Percentiles rank a stretch among this genome's conserved stretches.
Evolutionary conservation across 257 asterid genomes (phyloP).

Genomic region (Lantana camara): DNA sequence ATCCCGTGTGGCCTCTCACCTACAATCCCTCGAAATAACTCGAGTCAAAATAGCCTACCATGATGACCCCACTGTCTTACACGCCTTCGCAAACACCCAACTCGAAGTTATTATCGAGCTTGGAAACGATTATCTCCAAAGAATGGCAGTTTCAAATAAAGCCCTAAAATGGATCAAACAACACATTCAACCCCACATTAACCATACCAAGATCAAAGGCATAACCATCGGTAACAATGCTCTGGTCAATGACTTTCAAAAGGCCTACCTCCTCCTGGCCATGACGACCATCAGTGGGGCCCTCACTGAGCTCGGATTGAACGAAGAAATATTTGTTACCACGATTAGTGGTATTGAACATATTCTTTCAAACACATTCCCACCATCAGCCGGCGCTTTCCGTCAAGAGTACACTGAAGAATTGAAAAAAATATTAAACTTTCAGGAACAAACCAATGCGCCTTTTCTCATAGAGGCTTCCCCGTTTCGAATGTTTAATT

Average conservation of each 20-base stretch:
- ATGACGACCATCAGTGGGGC: slow-evolving; percentile 58
- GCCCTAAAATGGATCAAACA: slow-evolving; percentile 78
- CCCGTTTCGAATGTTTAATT: slow-evolving; percentile 89
- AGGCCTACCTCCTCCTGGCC: slow-evolving; percentile 73
- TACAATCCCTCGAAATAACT: slow-evolving; percentile 57
- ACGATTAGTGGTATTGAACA: too few relatives aligned
- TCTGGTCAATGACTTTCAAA: too few relatives aligned
- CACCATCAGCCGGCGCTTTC: slow-evolving; percentile 68
- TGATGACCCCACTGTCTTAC: slow-evolving; percentile 69
- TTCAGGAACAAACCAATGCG: slow-evolving; percentile 56
- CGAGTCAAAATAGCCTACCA: slow-evolving; percentile 79
- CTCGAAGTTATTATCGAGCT: slow-evolving; percentile 71
- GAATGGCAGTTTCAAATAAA: slow-evolving; percentile 58
- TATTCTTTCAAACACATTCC: slow-evolving; percentile 65
- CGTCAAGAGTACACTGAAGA: slow-evolving; percentile 46
- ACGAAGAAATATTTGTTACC: slow-evolving; percentile 52
- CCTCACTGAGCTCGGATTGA: slow-evolving; percentile 51
- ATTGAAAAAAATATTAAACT: slow-evolving; percentile 51
- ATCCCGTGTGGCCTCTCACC: slow-evolving; percentile 60
- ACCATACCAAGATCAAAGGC: slow-evolving; percentile 68
- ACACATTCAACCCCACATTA: slow-evolving; percentile 64
- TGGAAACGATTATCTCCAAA: slow-evolving; percentile 65
- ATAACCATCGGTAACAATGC: slow-evolving; percentile 82
- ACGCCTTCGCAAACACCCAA: slow-evolving; percentile 62
- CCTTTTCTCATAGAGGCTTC: slow-evolving; percentile 84